Evolutionary conservation across 1,284 basidiomycete genomes (phyloP).

Genomic region (Ustilago shanxiensis): DNA sequence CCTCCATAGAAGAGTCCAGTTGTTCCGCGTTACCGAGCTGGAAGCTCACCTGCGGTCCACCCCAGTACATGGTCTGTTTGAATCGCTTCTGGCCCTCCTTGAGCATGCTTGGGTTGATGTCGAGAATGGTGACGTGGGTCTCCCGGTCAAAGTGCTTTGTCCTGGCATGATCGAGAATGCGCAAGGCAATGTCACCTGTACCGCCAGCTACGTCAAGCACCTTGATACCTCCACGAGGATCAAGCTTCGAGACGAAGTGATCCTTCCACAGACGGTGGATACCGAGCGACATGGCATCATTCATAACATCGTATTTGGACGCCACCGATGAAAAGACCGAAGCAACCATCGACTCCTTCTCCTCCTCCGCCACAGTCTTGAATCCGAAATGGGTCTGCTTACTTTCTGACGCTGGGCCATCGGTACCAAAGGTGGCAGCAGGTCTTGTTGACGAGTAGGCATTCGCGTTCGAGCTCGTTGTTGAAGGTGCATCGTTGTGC

Average conservation of each 20-base stretch:
- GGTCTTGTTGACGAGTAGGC: constrained; percentile 23
- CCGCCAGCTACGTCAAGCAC: constrained; percentile 98
- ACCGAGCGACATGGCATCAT: constrained; percentile 96
- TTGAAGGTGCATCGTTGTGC: constrained; percentile 18
- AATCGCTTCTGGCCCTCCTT: constrained; percentile 87
- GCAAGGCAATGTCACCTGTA: constrained; percentile 93
- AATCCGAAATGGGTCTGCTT: constrained; percentile 87
- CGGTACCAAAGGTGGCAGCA: constrained; percentile 17
- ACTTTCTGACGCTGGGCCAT: constrained; percentile 33
- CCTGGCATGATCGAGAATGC: constrained; percentile 90
- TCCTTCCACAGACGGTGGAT: constrained; percentile 99
- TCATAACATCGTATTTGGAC: constrained; percentile 97
- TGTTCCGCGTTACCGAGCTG: constrained; percentile 93
- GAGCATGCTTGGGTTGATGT: constrained; percentile 96
- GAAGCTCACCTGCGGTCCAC: constrained; percentile 93
- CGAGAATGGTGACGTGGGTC: constrained; percentile 90
- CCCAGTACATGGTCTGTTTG: constrained; percentile 64
- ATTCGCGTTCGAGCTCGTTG: constrained; percentile 6
- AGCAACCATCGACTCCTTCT: constrained; percentile 81
- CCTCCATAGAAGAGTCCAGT: constrained; percentile 71
- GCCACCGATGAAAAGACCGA: constrained; percentile 96
- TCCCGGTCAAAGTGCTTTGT: constrained; percentile 77
- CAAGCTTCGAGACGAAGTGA: constrained; percentile 81
- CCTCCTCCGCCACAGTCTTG: constrained; percentile 82
- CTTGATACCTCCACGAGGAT: constrained; percentile 76